These are phyloP conservation scores for Sphagnum magellanicum DNA, from an alignment of 228 moss, liverwort and hornwort genomes.

Conservation along the genomic window DNA sequence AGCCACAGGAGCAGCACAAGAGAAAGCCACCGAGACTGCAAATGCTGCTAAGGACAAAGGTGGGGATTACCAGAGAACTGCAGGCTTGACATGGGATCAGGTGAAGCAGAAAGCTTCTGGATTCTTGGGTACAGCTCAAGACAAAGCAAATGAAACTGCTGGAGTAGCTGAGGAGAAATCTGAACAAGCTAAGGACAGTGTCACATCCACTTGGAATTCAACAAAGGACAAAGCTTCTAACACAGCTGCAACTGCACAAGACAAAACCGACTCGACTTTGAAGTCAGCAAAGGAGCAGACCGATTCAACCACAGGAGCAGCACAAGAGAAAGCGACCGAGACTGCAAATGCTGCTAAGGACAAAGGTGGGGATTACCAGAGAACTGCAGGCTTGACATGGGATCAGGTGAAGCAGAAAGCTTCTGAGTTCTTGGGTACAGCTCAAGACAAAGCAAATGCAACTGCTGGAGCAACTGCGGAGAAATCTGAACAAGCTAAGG, in stretches of 20 bases:
- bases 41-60: conserved; percentile 3
- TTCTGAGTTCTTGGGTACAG: conserved; percentile 11
- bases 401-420: conserved; percentile 31
- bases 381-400: neutral
- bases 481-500: conserved; percentile 20
- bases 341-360: conserved; percentile 2
- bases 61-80: neutral
- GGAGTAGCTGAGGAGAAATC: conserved; percentile 14
- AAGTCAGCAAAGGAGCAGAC: conserved; percentile 9
- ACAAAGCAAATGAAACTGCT: conserved; percentile 23
- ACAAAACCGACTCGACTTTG: neutral
- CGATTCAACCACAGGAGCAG: neutral
- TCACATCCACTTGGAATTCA: conserved; percentile 17
- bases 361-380: neutral
- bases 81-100: conserved; percentile 37
- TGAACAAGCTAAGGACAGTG: conserved; percentile 9
- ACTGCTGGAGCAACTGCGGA: conserved; percentile 8
- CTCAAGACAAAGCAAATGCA: conserved; percentile 6
- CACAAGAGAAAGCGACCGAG: conserved; percentile 6
- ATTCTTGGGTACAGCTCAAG: conserved; percentile 18
- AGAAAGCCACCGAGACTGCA: conserved; percentile 3
- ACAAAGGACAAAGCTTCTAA: conserved; percentile 19
- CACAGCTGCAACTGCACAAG: conserved; percentile 10
- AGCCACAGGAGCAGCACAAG: neutral
- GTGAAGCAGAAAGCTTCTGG: conserved; percentile 46